Evolutionary conservation across 1,284 basidiomycete genomes (phyloP), one percentile per base, ranked within the genome.

Genomic region (Ceratobasidium sp.): DNA sequence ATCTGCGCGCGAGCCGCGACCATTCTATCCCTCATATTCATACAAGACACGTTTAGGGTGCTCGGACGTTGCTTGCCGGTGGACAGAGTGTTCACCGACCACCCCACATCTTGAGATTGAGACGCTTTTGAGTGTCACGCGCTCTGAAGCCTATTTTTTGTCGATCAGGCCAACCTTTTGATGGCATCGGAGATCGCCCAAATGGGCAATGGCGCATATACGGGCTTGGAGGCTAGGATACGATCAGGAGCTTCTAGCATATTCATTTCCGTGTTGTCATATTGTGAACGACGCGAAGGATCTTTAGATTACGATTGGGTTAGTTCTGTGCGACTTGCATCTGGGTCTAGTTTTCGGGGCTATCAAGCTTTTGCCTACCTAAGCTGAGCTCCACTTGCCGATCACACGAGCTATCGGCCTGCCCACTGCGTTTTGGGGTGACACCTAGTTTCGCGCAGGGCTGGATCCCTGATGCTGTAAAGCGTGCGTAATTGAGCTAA

Each of bases 131-230:
- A 46, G 41, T 27, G 59, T 43, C 41, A 27, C n/a, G 9, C 4
- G 37, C 8, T 27, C 59, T 43, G 59, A 62, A 41, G 59, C 59
- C 43, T 62, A 62, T 62, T 62, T 54, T 62, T n/a, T 62, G 59
- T 62, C 59, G 59, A 62, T 62, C 59, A 62, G 37, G 34, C 37
- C 59, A 62, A 62, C 53, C 31, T 62, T 62, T 62, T 62, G 59
- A 62, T 62, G 4, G n/a, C 22, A 27, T 43, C 39, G 27, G 43
- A 41, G 59, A 46, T 62, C 59, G 53, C 37, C 41, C 59, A 62
- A 43, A 62, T 27, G 29, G 29, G 53, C 24, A 1, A 54, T 11
- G 43, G 27, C 24, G 53, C 24, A 54, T 54, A 54, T 54, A 54
- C 53, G 53, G 51, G 51, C 22, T 29, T 53, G 29, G 6, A 53